Percentiles rank a stretch among this genome's conserved stretches.
Conservation (phyloP, 1,284 basidiomycete genomes). For the Ganoderma lingzhi region DNA sequence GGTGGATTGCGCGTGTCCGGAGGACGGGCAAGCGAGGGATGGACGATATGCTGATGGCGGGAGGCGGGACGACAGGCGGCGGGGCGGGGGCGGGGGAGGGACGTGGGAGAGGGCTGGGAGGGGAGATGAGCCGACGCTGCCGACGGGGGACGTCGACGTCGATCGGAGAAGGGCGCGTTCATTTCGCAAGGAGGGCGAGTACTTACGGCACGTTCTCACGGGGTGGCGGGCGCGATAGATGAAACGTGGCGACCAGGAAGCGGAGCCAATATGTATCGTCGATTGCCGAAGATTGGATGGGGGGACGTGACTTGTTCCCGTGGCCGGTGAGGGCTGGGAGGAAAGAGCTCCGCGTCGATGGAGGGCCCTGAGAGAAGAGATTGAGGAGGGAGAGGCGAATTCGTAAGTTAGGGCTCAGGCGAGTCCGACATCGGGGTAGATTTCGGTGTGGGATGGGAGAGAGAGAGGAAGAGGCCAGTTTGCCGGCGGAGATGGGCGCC, state of each 20-base stretch:
- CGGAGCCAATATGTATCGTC: slow-evolving; percentile 26
- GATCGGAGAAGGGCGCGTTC: slow-evolving; percentile 7
- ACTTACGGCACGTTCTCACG: background rate
- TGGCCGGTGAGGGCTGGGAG: background rate
- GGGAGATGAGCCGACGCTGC: background rate
- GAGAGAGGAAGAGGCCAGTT: slow-evolving; percentile 2
- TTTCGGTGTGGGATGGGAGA: background rate
- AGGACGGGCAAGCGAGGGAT: background rate
- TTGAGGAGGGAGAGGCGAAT: background rate
- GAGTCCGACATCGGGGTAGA: slow-evolving; percentile 8
- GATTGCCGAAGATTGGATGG: slow-evolving; percentile 26
- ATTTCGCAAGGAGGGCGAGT: background rate
- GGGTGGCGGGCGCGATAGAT: slow-evolving; percentile 6
- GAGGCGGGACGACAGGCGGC: background rate
- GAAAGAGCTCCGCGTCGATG: background rate
- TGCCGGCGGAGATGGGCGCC: slow-evolving; percentile 26
- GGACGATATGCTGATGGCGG: background rate
- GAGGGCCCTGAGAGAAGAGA: background rate
- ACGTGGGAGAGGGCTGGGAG: slow-evolving; percentile 3
- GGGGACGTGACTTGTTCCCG: background rate
- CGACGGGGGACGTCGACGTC: background rate
- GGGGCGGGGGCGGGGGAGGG: slow-evolving; percentile 3
- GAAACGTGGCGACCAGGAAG: slow-evolving; percentile 26
- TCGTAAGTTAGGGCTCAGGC: background rate
- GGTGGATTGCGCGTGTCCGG: background rate